Percentiles rank a stretch among this genome's conserved stretches.
Conservation (phyloP, 2,329 filamentous ascomycete species). For the Raffaelea arxii region DNA sequence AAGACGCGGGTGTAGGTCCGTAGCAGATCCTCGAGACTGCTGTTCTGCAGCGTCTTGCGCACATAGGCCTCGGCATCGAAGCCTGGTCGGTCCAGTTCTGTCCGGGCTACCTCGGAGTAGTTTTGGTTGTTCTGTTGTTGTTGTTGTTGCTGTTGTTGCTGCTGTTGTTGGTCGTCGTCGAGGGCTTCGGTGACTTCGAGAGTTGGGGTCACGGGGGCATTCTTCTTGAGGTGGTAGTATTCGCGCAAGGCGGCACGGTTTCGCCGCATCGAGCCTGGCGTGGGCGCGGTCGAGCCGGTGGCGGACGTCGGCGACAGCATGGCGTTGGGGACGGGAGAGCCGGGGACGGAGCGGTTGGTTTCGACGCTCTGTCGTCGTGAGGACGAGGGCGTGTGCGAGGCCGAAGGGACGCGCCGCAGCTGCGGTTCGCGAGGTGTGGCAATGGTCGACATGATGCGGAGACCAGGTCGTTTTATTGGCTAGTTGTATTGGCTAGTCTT, state of each 20-base stretch:
- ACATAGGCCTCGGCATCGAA: constrained; percentile 70
- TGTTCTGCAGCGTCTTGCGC: constrained; percentile 46
- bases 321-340: constrained; percentile 37
- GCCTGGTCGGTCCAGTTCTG: constrained; percentile 62
- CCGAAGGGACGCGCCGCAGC: constrained; percentile 45
- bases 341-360: constrained; percentile 47
- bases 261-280: constrained; percentile 27
- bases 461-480: background rate
- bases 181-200: constrained; percentile 31
- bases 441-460: constrained; percentile 51
- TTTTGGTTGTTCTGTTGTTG: background rate
- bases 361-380: constrained; percentile 70
- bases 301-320: constrained; percentile 15
- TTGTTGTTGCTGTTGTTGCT: constrained; percentile 14
- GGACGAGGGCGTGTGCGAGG: constrained; percentile 51
- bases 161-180: constrained; percentile 14
- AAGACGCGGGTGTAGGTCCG: constrained; percentile 61
- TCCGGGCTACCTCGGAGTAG: constrained; percentile 48
- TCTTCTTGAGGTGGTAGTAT: constrained; percentile 76
- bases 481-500: no score
- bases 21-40: constrained; percentile 59
- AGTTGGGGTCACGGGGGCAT: constrained; percentile 24
- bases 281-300: constrained; percentile 18
- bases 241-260: constrained; percentile 85
- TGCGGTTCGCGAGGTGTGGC: constrained; percentile 51